Evolutionary conservation across 345 rosid species (phyloP), one percentile per base, ranked within the genome.

Genomic region (Rubroshorea leprosula): DNA sequence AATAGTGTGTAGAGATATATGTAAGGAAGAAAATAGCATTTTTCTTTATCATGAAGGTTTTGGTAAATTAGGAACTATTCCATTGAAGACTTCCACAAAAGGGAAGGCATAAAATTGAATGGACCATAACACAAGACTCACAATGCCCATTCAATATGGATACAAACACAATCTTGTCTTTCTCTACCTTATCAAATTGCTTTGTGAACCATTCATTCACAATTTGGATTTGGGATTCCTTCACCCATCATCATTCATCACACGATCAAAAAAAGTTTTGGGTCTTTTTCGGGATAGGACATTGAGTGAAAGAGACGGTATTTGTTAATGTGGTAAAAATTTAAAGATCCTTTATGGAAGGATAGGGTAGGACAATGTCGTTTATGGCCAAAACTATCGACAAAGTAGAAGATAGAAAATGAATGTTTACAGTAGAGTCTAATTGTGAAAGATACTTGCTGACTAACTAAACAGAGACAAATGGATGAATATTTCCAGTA

Each of bases 91-190:
- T 35, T 71, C 25, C 54, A 68, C 38, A 57, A 53, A 57, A 54
- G 41, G 62, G 57, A 4, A 35, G 41, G 58, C 65, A 41, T 1
- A 31, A 25, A 35, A 49, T 16, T 67, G 25, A 44, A 61, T 57
- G 79, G 83, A 78, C 79, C 79, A 72, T 74, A 63, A 23, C 24
- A 29, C 55, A 56, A 51, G 45, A 67, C 61, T 38, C 51, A 52
- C 9, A 51, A 47, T 38, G 55, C 49, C 72, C 73, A 75, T 67
- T 68, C 67, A 65, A 63, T 70, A 22, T 65, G 63, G 44, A 14
- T 69, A 58, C 68, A 21, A 19, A 13, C 72, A 61, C 68, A 24
- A 19, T 60, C 63, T 67, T 27, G 8, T 64, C 73, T 53, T 29
- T 24, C 49, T 54, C n/a, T n/a, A n/a, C 35, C 57, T 16, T 18